phyloP scores from a whole-genome alignment of 2,329 filamentous ascomycete species.

The Mollisia scopiformis region DNA sequence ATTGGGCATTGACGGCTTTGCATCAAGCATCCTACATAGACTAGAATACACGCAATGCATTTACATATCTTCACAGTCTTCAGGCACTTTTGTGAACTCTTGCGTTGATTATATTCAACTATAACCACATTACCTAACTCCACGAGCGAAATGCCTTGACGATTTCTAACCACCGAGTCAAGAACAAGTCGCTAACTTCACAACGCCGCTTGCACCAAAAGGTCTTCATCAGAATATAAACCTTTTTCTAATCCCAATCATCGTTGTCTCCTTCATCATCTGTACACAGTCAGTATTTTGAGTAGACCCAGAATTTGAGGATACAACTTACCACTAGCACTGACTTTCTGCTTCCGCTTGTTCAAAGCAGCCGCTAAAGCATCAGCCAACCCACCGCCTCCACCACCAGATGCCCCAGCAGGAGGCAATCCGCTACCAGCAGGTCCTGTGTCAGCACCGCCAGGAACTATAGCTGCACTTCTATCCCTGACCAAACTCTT shows the following conservation, averaged over 20 bases:
- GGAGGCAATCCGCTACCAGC: slow-evolving; percentile 55
- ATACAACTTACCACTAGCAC: slow-evolving; percentile 80
- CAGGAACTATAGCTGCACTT: slow-evolving; percentile 65
- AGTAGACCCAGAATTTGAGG: slow-evolving; percentile 3
- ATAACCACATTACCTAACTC: background rate
- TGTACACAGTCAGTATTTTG: slow-evolving; percentile 41
- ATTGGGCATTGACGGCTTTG: background rate
- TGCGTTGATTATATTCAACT: slow-evolving; percentile 23
- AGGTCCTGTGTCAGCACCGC: slow-evolving; percentile 50
- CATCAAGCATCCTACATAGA: slow-evolving; percentile 26
- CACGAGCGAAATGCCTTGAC: slow-evolving; percentile 12
- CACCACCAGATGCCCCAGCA: slow-evolving; percentile 53
- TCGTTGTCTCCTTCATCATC: slow-evolving; percentile 80
- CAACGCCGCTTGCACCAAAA: slow-evolving; percentile 10
- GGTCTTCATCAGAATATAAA: background rate
- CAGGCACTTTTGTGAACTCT: background rate
- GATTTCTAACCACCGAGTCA: slow-evolving; percentile 10
- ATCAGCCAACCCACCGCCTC: slow-evolving; percentile 73
- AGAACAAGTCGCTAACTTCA: slow-evolving; percentile 10
- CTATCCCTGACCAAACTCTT: slow-evolving; percentile 71
- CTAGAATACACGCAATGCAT: slow-evolving; percentile 22
- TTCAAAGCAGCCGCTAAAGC: slow-evolving; percentile 78
- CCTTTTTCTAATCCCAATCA: slow-evolving; percentile 60
- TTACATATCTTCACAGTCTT: slow-evolving; percentile 3
- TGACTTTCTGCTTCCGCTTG: slow-evolving; percentile 91